Conservation (phyloP, 108 stramenopile genomes). For the Skeletonema costatum region DNA sequence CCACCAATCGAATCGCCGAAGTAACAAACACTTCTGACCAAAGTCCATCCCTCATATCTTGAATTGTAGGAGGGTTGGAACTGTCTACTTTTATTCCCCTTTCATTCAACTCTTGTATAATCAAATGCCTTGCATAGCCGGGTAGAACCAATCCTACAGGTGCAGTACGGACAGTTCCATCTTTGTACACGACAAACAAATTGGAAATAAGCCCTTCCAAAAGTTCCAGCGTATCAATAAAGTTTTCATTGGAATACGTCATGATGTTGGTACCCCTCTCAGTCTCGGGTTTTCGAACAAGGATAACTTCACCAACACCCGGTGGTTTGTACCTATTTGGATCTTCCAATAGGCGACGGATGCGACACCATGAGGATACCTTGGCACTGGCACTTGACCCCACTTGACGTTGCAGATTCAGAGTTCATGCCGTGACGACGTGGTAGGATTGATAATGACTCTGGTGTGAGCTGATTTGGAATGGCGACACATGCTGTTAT, state of each 20-base stretch:
- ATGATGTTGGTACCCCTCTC: neutral
- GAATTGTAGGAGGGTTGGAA: slow-evolving; percentile 32
- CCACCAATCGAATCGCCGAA: slow-evolving; percentile 63
- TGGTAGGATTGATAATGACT: slow-evolving; percentile 26
- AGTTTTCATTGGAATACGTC: slow-evolving; percentile 21
- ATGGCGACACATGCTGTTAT: slow-evolving; percentile 40
- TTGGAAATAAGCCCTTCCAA: slow-evolving; percentile 84
- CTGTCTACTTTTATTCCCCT: slow-evolving; percentile 35
- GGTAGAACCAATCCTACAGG: slow-evolving; percentile 45
- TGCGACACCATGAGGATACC: slow-evolving; percentile 76
- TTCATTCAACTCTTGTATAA: slow-evolving; percentile 43
- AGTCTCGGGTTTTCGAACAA: slow-evolving; percentile 18
- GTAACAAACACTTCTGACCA: slow-evolving; percentile 84
- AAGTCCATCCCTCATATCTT: slow-evolving; percentile 46
- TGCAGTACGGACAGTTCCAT: slow-evolving; percentile 62
- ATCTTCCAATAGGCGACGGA: slow-evolving; percentile 62
- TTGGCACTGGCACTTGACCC: slow-evolving; percentile 61
- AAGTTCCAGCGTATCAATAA: slow-evolving; percentile 52
- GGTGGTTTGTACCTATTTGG: slow-evolving; percentile 47
- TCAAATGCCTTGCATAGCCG: slow-evolving; percentile 71
- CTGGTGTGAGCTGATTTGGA: slow-evolving; percentile 13
- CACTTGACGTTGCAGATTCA: slow-evolving; percentile 44
- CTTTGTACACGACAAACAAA: slow-evolving; percentile 71
- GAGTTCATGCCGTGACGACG: slow-evolving; percentile 18
- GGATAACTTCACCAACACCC: slow-evolving; percentile 53